phyloP scores from a whole-genome alignment of 805 yeast species.

The Jamesozyma rosinii region DNA sequence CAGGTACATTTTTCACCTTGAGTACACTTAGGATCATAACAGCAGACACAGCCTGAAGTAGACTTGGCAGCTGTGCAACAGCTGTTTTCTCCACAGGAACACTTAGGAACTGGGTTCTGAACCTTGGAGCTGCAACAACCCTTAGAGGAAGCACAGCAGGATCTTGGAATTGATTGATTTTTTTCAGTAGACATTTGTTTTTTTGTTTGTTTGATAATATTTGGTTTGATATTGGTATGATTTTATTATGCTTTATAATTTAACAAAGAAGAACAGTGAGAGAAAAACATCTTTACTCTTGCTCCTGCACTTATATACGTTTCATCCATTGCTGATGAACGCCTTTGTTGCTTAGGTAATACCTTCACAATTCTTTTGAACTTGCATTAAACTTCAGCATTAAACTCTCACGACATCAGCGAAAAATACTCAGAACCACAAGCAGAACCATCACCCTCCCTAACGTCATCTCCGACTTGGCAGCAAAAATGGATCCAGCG shows the following conservation, averaged over 20 bases:
- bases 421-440: neutral
- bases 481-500: neutral
- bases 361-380: neutral
- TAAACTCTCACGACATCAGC: neutral
- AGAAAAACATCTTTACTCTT: neutral
- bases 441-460: too few species aligned
- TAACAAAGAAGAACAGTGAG: too few species aligned
- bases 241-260: too few species aligned
- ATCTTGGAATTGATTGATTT: neutral
- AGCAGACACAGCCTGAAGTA: neutral
- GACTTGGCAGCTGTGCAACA: neutral
- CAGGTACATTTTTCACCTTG: neutral
- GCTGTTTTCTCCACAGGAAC: neutral
- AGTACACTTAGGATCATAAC: neutral
- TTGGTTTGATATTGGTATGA: neutral
- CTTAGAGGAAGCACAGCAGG: neutral
- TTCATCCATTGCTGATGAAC: too few species aligned
- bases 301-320: too few species aligned
- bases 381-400: neutral
- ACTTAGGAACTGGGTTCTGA: neutral
- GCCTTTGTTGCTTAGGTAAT: neutral
- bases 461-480: too few species aligned
- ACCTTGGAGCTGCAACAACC: neutral
- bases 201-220: neutral
- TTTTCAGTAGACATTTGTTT: neutral